A percentile compares a stretch with the other conserved stretches of the same genome.
Evolutionary conservation across 352 stramenopile genomes (phyloP).

Genomic region (Thalassiosira mediterranea): DNA sequence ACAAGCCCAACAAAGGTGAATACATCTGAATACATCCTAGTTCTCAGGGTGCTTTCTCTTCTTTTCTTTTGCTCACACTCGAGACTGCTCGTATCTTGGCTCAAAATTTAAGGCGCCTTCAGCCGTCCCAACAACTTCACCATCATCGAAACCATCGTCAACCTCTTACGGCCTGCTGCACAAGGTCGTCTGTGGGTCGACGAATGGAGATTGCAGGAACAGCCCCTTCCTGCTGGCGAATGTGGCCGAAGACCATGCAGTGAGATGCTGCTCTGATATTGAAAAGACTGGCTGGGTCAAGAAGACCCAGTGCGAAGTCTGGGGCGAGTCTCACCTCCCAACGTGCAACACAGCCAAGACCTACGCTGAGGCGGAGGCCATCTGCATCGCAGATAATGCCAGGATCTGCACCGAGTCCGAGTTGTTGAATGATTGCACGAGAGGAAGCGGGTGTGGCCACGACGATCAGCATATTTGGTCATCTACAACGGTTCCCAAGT

Average conservation of each 20-base stretch:
- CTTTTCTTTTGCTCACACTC: too few species aligned
- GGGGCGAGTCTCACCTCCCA: constrained; percentile 1
- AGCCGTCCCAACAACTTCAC: too few species aligned
- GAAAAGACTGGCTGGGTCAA: not conserved
- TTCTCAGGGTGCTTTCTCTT: too few species aligned
- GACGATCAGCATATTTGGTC: too few species aligned
- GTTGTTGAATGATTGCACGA: constrained; percentile 4
- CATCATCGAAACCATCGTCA: too few species aligned
- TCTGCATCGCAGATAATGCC: not conserved
- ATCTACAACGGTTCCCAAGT: not conserved
- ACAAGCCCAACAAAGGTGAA: too few species aligned
- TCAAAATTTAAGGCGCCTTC: too few species aligned
- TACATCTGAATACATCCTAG: too few species aligned
- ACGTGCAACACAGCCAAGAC: not conserved
- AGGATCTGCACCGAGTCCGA: constrained; percentile 14
- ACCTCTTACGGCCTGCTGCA: too few species aligned
- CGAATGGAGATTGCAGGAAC: not conserved
- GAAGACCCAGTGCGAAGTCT: not conserved
- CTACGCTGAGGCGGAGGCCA: constrained; percentile 6
- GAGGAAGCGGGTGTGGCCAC: too few species aligned
- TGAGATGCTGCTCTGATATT: not conserved
- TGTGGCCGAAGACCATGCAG: not conserved
- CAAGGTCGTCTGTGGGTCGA: not conserved
- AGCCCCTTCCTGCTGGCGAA: not conserved
- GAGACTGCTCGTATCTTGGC: too few species aligned